Evolutionary conservation across 2,329 filamentous ascomycete species (phyloP), one percentile per base, ranked within the genome.

Genomic region (Xylariaceae sp.): DNA sequence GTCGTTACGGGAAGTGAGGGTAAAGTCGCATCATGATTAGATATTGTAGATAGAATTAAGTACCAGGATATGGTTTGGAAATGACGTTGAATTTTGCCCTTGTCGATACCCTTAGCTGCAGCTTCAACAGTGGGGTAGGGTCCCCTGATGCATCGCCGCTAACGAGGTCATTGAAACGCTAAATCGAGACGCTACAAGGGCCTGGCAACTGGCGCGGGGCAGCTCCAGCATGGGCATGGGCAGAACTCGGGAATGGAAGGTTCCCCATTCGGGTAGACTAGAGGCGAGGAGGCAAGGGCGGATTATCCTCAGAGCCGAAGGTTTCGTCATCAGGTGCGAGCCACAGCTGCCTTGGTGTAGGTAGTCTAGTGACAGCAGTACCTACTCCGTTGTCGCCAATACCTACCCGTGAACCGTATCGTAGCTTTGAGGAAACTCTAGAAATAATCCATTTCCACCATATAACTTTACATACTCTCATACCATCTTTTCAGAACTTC

Each of bases 71-170:
- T 21, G 17, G 19, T 24, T 37, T 59, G 50, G 29, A 52, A 60
- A 68, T 69, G 67, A 69, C 67, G 67, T 68, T 67, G 61, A 58
- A 65, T 64, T 63, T 64, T 66, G 64, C 63, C 63, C 61, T 54
- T 59, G 60, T 58, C 47, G 46, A 43, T 53, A n/a, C n/a, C n/a
- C n/a, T n/a, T n/a, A 59, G 54, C 57, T 60, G 56, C 24, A 63
- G 64, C 62, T 36, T 36, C 16, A 7, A 36, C n/a, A 36, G 33
- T 36, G 33, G 33, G 33, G 33, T 58, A 45, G 50, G 44, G 26
- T 26, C 26, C 19, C 43, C 43, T 46, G 16, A 41, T 26, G 37
- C 37, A 41, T 41, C 21, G 37, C 37, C 26, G 26, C n/a, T n/a
- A n/a, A n/a, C 7, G 37, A 23, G 8, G 4, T 14, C 37, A 40